Base-by-base conservation (phyloP, 208 protist species). In the Leishmania turanica region DNA sequence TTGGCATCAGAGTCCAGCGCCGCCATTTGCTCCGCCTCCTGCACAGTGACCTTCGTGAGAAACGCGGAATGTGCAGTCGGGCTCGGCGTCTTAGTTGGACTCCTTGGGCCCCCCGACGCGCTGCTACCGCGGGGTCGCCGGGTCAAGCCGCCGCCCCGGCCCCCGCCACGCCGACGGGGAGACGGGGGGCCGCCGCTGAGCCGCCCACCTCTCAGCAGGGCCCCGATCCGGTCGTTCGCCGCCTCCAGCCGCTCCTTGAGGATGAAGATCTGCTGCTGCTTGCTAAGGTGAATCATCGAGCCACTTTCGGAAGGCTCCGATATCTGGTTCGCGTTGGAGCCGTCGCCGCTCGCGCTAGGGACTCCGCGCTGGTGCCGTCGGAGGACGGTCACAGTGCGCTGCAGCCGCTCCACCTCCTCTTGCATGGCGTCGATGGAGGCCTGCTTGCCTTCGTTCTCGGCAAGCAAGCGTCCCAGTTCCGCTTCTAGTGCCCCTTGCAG, bases 241-340 rank as follows among this genome's bases (percentile, higher is more conserved):
- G 81, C 74, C n/a, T 92, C 81, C 11, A 97, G 84, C 13, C 93
- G 92, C 83, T 94, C 88, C 87, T 96, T 95, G 40, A 97, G 82
- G 19, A 94, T 88, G 80, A 89, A 92, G 34, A 97, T 94, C 74
- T 97, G 93, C 84, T 97, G 93, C 83, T 97, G 91, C 87, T 97
- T 97, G 19, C 80, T 85, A 24, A 94, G 85, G 75, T 91, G 89
- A 37, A 90, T 65, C 71, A 87, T 83, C 24, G 80, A 88, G 24
- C 75, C 85, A 64, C 84, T 93, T 84, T 87, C 83, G 4, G 86
- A 87, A 13, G 83, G 83, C 42, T 83, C 78, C 9, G 77, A n/a
- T 53, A 68, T 51, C 66, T 31, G 58, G 47, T 64, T 56, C 15
- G 68, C 37, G n/a, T 72, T 79, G 58, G 15, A 70, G 3, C 73